Conservation (phyloP, 345 rosid species). For the Cochlearia excelsa region DNA sequence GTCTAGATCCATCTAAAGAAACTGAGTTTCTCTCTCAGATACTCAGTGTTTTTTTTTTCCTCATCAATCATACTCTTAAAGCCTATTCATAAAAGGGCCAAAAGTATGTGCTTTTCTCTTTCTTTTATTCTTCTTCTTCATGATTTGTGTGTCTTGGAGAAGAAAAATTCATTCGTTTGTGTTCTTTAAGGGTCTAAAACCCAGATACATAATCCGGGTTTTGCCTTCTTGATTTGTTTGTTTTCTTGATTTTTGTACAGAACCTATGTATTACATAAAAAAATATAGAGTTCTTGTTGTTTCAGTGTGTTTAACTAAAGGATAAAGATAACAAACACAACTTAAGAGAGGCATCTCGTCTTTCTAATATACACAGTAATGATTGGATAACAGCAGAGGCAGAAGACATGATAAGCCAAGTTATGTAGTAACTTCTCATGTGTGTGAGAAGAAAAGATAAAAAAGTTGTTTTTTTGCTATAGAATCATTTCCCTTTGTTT, state of each 20-base stretch:
- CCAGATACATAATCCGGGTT: slow-evolving; percentile 37
- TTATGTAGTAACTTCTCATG: slow-evolving; percentile 28
- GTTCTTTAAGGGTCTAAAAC: slow-evolving; percentile 19
- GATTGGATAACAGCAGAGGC: slow-evolving; percentile 26
- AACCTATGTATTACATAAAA: slow-evolving; percentile 32
- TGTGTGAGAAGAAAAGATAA: slow-evolving; percentile 23
- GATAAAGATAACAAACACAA: background rate
- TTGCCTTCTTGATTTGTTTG: slow-evolving; percentile 35
- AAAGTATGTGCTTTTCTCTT: slow-evolving; percentile 21
- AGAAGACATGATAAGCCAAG: background rate
- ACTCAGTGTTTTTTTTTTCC: slow-evolving; percentile 27
- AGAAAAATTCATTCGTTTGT: slow-evolving; percentile 33
- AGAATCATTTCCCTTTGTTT: too few species aligned
- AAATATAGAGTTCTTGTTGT: slow-evolving; percentile 24
- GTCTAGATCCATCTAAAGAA: slow-evolving; percentile 45
- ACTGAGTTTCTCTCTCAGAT: slow-evolving; percentile 39
- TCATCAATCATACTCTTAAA: slow-evolving; percentile 18
- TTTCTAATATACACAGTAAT: slow-evolving; percentile 30
- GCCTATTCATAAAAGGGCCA: slow-evolving; percentile 24
- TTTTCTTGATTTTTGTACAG: slow-evolving; percentile 34
- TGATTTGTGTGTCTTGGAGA: slow-evolving; percentile 29
- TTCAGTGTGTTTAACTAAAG: slow-evolving; percentile 30
- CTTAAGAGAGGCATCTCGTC: slow-evolving; percentile 34
- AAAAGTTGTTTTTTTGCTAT: too few species aligned
- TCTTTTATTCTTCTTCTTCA: slow-evolving; percentile 7